Base-by-base conservation (phyloP, 768 basidiomycete genomes). In the Postia placenta region DNA sequence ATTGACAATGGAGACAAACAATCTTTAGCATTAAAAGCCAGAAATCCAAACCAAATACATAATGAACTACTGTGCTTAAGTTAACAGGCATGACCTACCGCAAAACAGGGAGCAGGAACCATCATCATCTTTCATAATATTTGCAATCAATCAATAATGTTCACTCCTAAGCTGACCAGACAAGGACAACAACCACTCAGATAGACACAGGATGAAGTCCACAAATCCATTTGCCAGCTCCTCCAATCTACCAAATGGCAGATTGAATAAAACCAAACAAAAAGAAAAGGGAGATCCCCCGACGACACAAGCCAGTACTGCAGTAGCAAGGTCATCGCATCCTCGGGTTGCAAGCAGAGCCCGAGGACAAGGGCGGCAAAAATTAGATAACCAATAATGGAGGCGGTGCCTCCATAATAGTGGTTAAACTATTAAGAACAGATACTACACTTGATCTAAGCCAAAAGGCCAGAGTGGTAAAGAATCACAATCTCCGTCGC, bases 391-490 rank as follows among this genome's bases (percentile, higher is more conserved):
- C 60, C 60, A 65, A 64, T 48, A 65, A 65, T 65, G 64, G 55
- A 57, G 62, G 59, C 64, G 62, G 62, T 65, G 64, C 59, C 62
- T 56, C 55, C 64, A 65, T 65, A 65, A 65, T 65, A 65, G 64
- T 65, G 64, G 64, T 65, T 65, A 65, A 65, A 65, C 75, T 80
- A 72, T 73, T 72, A 78, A 80, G 76, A 80, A 80, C 78, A 80
- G 79, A 80, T 81, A 80, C 80, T 81, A 80, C 80, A 80, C 80
- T 80, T 81, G 79, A 80, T 81, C 79, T 80, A 79, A 80, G 78
- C 79, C 79, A 79, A 77, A 75, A 77, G 76, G 77, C 77, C 76
- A 72, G 71, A 72, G 71, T 72, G 71, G 71, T 72, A 60, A 66
- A 60, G 62, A 61, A 33, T 45, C 51, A 26, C 11, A 11, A 35